A percentile compares a stretch with the other conserved stretches of the same genome.
Evolutionary conservation across 768 basidiomycete genomes (phyloP).

Genomic region (Russula abietina): DNA sequence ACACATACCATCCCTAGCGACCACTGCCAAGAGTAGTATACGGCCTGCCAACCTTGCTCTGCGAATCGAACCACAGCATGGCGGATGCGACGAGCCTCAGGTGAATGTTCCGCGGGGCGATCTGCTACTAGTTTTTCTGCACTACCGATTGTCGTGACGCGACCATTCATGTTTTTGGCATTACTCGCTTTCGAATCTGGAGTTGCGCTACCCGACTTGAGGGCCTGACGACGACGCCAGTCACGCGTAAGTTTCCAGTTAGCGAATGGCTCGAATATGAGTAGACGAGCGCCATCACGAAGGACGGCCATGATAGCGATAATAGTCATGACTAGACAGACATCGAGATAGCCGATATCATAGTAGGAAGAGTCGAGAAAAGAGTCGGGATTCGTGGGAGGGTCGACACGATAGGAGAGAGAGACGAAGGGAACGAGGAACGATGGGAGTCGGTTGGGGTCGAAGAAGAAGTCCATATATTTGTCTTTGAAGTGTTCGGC

Average conservation of each 20-base stretch:
- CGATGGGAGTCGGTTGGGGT: conserved; percentile 36
- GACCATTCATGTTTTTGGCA: conserved; percentile 32
- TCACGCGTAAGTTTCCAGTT: conserved; percentile 63
- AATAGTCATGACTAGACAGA: conserved; percentile 73
- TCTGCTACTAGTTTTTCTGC: conserved; percentile 25
- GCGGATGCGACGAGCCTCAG: conserved; percentile 56
- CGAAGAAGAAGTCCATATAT: conserved; percentile 24
- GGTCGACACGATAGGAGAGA: conserved; percentile 60
- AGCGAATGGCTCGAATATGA: conserved; percentile 76
- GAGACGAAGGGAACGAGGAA: conserved; percentile 63
- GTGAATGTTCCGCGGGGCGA: conserved; percentile 30
- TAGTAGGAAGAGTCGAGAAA: conserved; percentile 70
- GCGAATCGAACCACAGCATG: conserved; percentile 81
- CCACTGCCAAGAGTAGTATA: conserved; percentile 78
- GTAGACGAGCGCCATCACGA: conserved; percentile 70
- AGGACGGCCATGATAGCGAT: conserved; percentile 83
- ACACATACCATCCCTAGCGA: conserved; percentile 74
- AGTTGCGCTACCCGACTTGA: conserved; percentile 25
- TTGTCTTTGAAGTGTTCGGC: background rate
- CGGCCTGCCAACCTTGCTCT: conserved; percentile 88
- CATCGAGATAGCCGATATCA: conserved; percentile 64
- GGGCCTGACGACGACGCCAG: conserved; percentile 31
- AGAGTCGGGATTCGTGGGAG: conserved; percentile 59
- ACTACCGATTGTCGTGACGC: conserved; percentile 35
- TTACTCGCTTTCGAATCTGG: conserved; percentile 24